Percentiles rank a stretch among this genome's conserved stretches.
Conservation (phyloP, 2,329 filamentous ascomycete species). For the Paraconiothyrium sp. region DNA sequence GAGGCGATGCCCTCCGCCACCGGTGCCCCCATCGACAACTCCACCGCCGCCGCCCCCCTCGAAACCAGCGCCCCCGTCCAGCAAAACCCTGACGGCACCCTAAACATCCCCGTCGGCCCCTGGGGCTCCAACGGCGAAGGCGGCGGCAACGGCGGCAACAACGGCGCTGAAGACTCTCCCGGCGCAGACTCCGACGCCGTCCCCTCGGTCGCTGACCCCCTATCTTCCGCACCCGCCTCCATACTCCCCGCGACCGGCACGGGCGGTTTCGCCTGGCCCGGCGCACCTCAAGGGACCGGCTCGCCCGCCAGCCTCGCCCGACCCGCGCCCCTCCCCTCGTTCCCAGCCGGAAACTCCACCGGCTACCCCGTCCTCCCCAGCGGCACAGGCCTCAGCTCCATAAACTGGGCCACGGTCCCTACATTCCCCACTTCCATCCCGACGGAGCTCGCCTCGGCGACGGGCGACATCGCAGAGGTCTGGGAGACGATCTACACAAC, state of each 20-base stretch:
- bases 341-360: background rate
- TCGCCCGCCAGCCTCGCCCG: background rate
- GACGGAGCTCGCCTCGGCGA: background rate
- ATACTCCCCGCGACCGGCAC: background rate
- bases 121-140: constrained; percentile 4
- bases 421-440: background rate
- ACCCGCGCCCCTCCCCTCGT: background rate
- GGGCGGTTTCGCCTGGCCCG: constrained; percentile 19
- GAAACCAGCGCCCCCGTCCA: background rate
- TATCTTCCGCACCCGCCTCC: background rate
- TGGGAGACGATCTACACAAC: constrained; percentile 10
- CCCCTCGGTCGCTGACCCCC: background rate
- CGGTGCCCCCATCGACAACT: constrained; percentile 10
- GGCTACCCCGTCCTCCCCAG: constrained; percentile 1
- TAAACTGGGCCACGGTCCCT: constrained; percentile 6
- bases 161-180: background rate
- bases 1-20: background rate
- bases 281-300: background rate
- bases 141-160: background rate
- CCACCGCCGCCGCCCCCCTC: constrained; percentile 1
- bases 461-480: constrained; percentile 10
- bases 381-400: background rate
- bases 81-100: constrained; percentile 3
- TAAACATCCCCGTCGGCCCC: constrained; percentile 3
- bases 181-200: background rate